Conservation (phyloP, 2,329 filamentous ascomycete species). For the Colletotrichum sp. region DNA sequence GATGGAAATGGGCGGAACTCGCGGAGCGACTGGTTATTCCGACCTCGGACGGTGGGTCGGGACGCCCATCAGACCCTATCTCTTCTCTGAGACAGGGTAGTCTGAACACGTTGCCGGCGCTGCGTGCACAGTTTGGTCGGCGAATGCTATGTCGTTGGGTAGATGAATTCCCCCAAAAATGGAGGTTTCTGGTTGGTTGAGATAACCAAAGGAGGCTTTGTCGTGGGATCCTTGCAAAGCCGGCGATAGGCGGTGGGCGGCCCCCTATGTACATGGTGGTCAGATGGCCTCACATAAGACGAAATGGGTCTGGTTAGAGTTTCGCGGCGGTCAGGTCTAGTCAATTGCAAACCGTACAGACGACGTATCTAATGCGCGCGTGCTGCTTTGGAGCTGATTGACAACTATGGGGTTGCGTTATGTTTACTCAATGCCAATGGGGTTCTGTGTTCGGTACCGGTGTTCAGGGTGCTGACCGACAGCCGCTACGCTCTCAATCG, state of each 20-base stretch:
- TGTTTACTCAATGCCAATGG: neutral
- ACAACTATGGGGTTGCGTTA: neutral
- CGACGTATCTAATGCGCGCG: neutral
- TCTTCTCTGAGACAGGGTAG: constrained; percentile 5
- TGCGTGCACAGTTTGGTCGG: neutral
- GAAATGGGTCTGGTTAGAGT: neutral
- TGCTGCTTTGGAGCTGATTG: neutral
- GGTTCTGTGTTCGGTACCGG: neutral
- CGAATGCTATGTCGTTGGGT: constrained; percentile 1
- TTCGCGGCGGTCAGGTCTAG: neutral
- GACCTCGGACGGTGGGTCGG: constrained; percentile 21
- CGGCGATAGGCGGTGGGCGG: constrained; percentile 19
- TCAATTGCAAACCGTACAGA: neutral
- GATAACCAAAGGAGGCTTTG: neutral
- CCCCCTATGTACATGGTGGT: neutral
- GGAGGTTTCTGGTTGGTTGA: constrained; percentile 9
- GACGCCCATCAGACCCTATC: neutral
- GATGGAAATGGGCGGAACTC: constrained; percentile 10
- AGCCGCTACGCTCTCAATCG: neutral
- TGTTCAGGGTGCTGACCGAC: neutral
- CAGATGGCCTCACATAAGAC: constrained; percentile 13
- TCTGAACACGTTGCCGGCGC: constrained; percentile 1
- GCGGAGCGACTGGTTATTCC: constrained; percentile 22
- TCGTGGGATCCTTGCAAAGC: constrained; percentile 16
- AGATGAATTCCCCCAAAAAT: neutral